Base-by-base conservation (phyloP, 2,329 filamentous ascomycete genomes). In the Apiospora rasikravindrae region DNA sequence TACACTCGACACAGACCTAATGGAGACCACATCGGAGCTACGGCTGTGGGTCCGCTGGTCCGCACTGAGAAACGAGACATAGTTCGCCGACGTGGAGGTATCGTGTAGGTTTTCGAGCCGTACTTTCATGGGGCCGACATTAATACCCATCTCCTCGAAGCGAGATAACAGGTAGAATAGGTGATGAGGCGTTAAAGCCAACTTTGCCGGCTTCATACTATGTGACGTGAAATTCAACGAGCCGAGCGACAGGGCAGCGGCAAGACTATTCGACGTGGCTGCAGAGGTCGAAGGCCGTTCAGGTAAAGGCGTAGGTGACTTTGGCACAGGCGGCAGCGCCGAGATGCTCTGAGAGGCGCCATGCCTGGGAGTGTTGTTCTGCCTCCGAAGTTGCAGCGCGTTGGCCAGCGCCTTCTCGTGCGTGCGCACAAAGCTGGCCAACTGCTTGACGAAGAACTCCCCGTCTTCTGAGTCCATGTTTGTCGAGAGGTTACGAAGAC, bases 351-450 rank as follows among this genome's bases (percentile, higher is more conserved):
- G 89, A 16, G 92, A 91, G 71, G 90, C 84, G 76, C 88, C 89
- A 90, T 95, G 91, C 78, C 92, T 92, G 74, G 89, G 86, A 53
- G 87, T 85, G 74, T 90, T 73, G 66, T 16, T 88, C 78, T 94
- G 92, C 78, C 94, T 91, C 82, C 92, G 92, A 77, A 97, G 88
- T 83, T 98, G 96, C 74, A 98, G 87, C 78, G 96, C 96, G 86
- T 98, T 98, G 81, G 96, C 96, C 75, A 99, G 90, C 49, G 95
- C 96, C 85, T 97, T 97, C 84, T 99, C 96, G 86, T 99, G 95
- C 71, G 95, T 98, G 75, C 95, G 94, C 84, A 99, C 95, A 84
- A 98, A 98, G 84, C 92, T 92, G 81, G 96, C 95, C 82, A 99
- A 89, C 88, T 97, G 96, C 96, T 95, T 96, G 84, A 96, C 91